Percentiles rank a stretch among this genome's conserved stretches.
phyloP scores from a whole-genome alignment of 495 filamentous ascomycete species.

The Neurospora tetraspora region DNA sequence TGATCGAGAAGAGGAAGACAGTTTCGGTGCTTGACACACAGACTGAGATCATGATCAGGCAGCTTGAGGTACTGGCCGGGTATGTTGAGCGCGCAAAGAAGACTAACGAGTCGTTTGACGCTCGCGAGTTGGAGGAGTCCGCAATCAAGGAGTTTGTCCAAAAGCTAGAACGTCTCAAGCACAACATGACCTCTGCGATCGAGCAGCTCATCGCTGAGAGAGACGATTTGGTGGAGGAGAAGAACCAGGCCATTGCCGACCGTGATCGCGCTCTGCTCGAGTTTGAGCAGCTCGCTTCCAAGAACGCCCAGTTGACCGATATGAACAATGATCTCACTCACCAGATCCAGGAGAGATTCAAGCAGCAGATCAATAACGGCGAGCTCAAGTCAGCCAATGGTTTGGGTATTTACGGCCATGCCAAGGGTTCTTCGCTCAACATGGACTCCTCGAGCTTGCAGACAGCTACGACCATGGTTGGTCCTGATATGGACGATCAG shows the following conservation, averaged over 20 bases:
- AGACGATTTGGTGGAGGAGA: constrained; percentile 73
- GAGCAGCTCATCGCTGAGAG: constrained; percentile 77
- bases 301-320: constrained; percentile 88
- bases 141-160: constrained; percentile 82
- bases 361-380: constrained; percentile 54
- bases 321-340: constrained; percentile 92
- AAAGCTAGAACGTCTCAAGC: constrained; percentile 77
- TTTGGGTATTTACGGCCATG: constrained; percentile 72
- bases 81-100: constrained; percentile 57
- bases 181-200: constrained; percentile 63
- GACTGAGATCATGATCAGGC: constrained; percentile 87
- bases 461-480: constrained; percentile 39
- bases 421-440: constrained; percentile 58
- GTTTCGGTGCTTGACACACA: constrained; percentile 93
- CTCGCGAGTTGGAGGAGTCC: constrained; percentile 68
- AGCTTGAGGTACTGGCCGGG: constrained; percentile 73
- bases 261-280: constrained; percentile 90
- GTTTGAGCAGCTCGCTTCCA: constrained; percentile 84
- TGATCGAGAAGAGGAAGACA: constrained; percentile 89
- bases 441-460: constrained; percentile 32
- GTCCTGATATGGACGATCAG: constrained; percentile 56
- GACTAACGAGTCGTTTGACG: constrained; percentile 61
- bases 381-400: constrained; percentile 56
- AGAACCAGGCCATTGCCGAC: constrained; percentile 62
- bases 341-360: constrained; percentile 87